Evolutionary conservation across 257 asterid species (phyloP).

Genomic region (Scutellaria baicalensis): DNA sequence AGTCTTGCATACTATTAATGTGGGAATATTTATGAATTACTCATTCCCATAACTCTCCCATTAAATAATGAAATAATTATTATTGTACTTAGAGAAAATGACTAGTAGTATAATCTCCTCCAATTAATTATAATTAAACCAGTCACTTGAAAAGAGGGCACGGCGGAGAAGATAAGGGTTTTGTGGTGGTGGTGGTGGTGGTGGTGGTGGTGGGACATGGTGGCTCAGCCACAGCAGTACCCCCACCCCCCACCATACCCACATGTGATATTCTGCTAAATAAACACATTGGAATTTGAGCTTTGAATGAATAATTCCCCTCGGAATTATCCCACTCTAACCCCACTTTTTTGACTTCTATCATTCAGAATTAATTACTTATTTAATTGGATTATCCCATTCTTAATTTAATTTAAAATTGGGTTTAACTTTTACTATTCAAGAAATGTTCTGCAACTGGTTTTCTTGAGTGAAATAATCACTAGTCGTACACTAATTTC

Average conservation of each 20-base stretch:
- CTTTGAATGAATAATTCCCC: constrained; percentile 50
- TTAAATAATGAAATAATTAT: neutral
- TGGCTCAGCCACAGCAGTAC: neutral
- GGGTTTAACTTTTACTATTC: neutral
- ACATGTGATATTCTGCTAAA: constrained; percentile 51
- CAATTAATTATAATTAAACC: neutral
- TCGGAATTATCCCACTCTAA: constrained; percentile 30
- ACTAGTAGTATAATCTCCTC: neutral
- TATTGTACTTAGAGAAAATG: too few relatives aligned
- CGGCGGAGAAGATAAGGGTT: neutral
- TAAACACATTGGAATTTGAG: constrained; percentile 41
- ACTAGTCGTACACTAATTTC: constrained; percentile 9
- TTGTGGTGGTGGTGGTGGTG: neutral
- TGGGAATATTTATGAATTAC: neutral
- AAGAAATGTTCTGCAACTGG: constrained; percentile 14
- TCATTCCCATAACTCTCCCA: neutral
- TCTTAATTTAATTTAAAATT: neutral
- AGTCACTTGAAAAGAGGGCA: neutral
- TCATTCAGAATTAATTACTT: constrained; percentile 9
- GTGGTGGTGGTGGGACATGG: constrained; percentile 3
- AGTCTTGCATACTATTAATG: neutral
- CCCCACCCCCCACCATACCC: neutral
- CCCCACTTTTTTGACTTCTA: constrained; percentile 52
- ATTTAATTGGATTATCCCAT: neutral
- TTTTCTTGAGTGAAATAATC: constrained; percentile 2